A percentile compares a stretch with the other conserved stretches of the same genome.
These are phyloP conservation scores for Dunaliella primolecta DNA, from an alignment of 139 green algal genomes.

Conservation along the genomic window DNA sequence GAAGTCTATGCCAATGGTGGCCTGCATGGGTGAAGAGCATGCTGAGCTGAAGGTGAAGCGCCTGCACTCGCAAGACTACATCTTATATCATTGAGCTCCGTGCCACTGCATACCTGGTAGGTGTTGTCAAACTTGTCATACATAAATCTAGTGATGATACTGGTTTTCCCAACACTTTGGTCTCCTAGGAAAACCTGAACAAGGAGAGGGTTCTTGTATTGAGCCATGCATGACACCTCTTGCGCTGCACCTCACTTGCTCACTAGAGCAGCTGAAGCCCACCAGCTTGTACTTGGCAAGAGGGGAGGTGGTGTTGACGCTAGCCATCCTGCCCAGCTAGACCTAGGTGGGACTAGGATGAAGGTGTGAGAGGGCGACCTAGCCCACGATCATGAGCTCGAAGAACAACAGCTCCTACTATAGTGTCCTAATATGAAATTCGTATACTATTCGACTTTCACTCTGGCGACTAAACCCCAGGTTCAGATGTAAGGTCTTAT, in stretches of 20 bases:
- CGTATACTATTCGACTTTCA: too few relatives aligned
- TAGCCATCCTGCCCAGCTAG: neutral
- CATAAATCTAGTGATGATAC: constrained; percentile 99
- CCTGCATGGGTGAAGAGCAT: constrained; percentile 52
- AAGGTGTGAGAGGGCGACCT: too few relatives aligned
- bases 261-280: neutral
- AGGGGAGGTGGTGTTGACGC: constrained; percentile 48
- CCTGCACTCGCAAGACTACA: too few relatives aligned
- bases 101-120: constrained; percentile 92
- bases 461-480: too few relatives aligned
- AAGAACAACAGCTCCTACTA: too few relatives aligned
- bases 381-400: too few relatives aligned
- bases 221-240: constrained; percentile 4
- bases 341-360: too few relatives aligned
- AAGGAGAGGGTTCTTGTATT: neutral
- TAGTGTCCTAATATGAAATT: too few relatives aligned
- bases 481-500: too few relatives aligned
- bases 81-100: too few relatives aligned
- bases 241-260: neutral
- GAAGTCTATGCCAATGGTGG: constrained; percentile 99
- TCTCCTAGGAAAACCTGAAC: constrained; percentile 87
- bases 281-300: constrained; percentile 99
- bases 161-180: constrained; percentile 93
- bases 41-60: too few relatives aligned
- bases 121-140: constrained; percentile 99